phyloP scores from a whole-genome alignment of 2,329 filamentous ascomycete genomes.

The Cryphonectria parasitica region DNA sequence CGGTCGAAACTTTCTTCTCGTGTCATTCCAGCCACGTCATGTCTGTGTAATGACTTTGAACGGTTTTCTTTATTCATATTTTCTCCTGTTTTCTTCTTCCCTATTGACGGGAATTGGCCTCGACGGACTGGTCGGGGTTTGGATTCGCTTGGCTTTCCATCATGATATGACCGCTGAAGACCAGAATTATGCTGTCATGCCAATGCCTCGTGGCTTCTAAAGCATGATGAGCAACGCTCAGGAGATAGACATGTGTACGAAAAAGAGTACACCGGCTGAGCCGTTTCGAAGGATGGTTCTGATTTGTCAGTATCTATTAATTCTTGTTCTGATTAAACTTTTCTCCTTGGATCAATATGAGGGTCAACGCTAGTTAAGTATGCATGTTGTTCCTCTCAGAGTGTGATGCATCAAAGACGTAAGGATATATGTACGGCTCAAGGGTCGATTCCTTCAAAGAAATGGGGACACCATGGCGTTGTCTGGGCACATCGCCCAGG shows the following conservation, averaged over 20 bases:
- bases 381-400: not conserved
- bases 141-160: not conserved
- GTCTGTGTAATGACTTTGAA: constrained; percentile 3
- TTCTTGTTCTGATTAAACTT: not conserved
- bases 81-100: not conserved
- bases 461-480: not conserved
- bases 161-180: not conserved
- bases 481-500: not conserved
- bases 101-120: not conserved
- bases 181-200: not conserved
- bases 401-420: not conserved
- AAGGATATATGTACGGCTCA: not conserved
- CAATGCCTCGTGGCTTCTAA: not conserved
- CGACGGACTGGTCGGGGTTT: not conserved
- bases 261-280: not conserved
- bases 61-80: not conserved
- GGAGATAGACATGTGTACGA: constrained; percentile 2
- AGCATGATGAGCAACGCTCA: not conserved
- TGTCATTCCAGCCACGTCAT: not conserved
- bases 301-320: not conserved
- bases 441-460: not conserved
- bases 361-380: not conserved
- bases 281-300: not conserved
- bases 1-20: not conserved
- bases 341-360: not conserved